These are phyloP conservation scores for Begonia masoniana DNA, from an alignment of 306 rosid species.

Conservation along the genomic window DNA sequence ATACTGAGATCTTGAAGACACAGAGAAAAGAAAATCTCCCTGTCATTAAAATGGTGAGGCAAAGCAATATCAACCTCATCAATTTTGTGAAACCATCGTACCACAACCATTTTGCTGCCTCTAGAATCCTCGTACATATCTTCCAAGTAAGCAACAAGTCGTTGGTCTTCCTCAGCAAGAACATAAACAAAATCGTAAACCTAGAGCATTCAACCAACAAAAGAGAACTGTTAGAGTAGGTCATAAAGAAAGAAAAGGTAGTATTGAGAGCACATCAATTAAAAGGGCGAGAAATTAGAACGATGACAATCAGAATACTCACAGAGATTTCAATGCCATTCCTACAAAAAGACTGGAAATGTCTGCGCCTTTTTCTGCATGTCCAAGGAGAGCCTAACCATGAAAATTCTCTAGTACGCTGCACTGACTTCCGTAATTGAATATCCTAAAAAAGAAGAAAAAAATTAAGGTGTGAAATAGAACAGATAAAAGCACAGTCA, in stretches of 20 bases:
- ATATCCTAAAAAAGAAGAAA: slow-evolving; percentile 24
- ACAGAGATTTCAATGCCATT: slow-evolving; percentile 33
- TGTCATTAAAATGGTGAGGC: slow-evolving; percentile 68
- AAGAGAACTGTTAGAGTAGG: neutral
- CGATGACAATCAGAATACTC: too few relatives aligned
- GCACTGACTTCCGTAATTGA: slow-evolving; percentile 22
- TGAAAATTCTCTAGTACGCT: slow-evolving; percentile 22
- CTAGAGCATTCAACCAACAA: slow-evolving; percentile 25
- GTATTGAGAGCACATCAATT: neutral
- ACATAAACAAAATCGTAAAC: slow-evolving; percentile 72
- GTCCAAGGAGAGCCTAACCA: slow-evolving; percentile 68
- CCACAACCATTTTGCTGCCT: slow-evolving; percentile 94
- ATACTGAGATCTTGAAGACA: slow-evolving; percentile 96
- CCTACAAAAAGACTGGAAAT: slow-evolving; percentile 46
- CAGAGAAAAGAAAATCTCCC: slow-evolving; percentile 91
- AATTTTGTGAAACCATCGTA: slow-evolving; percentile 92
- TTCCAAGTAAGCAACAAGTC: slow-evolving; percentile 83
- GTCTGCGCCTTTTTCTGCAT: slow-evolving; percentile 52
- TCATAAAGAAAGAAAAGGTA: neutral
- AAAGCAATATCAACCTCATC: slow-evolving; percentile 94
- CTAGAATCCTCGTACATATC: slow-evolving; percentile 85
- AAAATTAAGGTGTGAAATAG: neutral
- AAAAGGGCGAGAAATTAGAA: too few relatives aligned
- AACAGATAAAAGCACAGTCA: neutral
- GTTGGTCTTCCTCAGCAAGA: slow-evolving; percentile 82